These are phyloP conservation scores for Pelomyxa schiedti DNA, from an alignment of 78 protist genomes.

Conservation along the genomic window DNA sequence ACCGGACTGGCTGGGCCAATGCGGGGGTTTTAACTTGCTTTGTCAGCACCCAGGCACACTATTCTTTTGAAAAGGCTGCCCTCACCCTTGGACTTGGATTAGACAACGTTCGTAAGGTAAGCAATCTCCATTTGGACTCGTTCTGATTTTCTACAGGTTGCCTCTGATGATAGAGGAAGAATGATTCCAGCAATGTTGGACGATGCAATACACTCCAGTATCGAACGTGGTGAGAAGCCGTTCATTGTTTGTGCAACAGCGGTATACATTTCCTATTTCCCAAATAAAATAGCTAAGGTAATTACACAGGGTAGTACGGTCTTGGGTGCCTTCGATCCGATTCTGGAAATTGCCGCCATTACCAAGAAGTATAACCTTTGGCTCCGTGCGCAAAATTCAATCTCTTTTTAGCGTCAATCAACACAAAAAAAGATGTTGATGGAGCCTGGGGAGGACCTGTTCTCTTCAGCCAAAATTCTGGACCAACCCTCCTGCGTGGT, in stretches of 20 bases:
- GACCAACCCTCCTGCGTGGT: no score
- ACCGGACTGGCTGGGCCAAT: not conserved
- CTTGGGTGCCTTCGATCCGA: slow-evolving; percentile 12
- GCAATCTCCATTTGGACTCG: no score
- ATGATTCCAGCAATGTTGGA: slow-evolving; percentile 17
- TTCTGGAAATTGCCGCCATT: not conserved
- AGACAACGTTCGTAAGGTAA: not conserved
- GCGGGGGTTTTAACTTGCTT: not conserved
- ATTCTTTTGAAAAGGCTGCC: not conserved
- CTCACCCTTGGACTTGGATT: slow-evolving; percentile 8
- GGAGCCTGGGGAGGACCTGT: slow-evolving; percentile 25
- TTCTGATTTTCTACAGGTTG: no score
- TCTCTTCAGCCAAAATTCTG: not conserved
- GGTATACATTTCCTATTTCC: no score
- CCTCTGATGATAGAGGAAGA: not conserved
- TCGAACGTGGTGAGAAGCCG: not conserved
- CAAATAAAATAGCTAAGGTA: no score
- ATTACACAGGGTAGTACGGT: slow-evolving; percentile 48
- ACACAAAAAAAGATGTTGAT: slow-evolving; percentile 4
- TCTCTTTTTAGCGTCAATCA: not conserved
- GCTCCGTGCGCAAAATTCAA: not conserved
- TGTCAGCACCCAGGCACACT: slow-evolving; percentile 9
- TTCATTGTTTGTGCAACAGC: slow-evolving; percentile 9
- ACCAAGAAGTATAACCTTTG: slow-evolving; percentile 1
- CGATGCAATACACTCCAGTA: not conserved